Evolutionary conservation across 192 early-diverging fungal genomes (phyloP).

Genomic region (Linnemannia zychae): DNA sequence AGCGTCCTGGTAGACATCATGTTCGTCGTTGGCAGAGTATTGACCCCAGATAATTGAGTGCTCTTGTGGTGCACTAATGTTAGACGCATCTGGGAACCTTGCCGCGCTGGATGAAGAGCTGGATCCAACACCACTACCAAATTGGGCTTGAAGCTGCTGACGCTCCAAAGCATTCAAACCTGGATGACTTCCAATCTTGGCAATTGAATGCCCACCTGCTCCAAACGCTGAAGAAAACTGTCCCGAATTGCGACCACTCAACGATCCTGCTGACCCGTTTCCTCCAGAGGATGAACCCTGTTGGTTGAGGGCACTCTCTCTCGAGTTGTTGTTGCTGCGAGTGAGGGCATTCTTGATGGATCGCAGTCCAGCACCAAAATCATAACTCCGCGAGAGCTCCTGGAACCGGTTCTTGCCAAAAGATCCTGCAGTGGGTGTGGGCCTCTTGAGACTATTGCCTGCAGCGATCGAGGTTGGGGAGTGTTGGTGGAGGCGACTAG

Average conservation of each 20-base stretch:
- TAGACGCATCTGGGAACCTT: conserved; percentile 33
- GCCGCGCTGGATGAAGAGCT: background rate
- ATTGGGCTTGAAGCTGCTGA: conserved; percentile 48
- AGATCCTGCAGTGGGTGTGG: conserved; percentile 43
- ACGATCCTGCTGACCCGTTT: conserved; percentile 1
- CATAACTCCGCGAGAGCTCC: conserved; percentile 42
- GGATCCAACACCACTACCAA: conserved; percentile 5
- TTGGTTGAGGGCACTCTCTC: conserved; percentile 20
- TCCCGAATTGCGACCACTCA: conserved; percentile 8
- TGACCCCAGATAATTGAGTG: conserved; percentile 44
- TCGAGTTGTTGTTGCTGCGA: conserved; percentile 36
- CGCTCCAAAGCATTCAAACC: conserved; percentile 33
- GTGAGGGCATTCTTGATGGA: conserved; percentile 45
- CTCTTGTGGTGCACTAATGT: conserved; percentile 10
- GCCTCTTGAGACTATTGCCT: conserved; percentile 27
- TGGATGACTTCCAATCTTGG: conserved; percentile 49
- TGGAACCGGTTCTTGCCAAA: conserved; percentile 45
- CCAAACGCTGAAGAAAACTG: conserved; percentile 28
- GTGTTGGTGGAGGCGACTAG: conserved; percentile 21
- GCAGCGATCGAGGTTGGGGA: conserved; percentile 35
- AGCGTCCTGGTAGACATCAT: conserved; percentile 21
- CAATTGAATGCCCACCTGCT: conserved; percentile 35
- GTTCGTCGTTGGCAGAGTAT: conserved; percentile 38
- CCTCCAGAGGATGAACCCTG: background rate
- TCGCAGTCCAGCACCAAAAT: conserved; percentile 34